Percentiles rank a stretch among this genome's conserved stretches.
Conservation (phyloP, 345 rosid species). For the Gossypium thurberi region DNA sequence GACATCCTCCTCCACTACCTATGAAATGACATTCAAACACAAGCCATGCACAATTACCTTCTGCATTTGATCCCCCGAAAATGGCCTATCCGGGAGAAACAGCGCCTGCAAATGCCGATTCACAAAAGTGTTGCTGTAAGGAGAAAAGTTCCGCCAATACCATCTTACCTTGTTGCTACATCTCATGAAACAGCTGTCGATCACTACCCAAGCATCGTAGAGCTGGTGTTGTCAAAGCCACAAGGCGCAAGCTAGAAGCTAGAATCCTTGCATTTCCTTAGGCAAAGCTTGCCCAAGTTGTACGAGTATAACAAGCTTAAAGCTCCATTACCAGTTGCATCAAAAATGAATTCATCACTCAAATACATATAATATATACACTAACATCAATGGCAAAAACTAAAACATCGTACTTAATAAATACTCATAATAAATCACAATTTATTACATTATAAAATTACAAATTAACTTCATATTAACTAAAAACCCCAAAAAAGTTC, state of each 20-base stretch:
- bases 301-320: too few relatives aligned
- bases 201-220: neutral
- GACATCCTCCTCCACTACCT: too few relatives aligned
- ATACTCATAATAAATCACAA: too few relatives aligned
- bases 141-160: neutral
- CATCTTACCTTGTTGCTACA: neutral
- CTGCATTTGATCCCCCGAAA: neutral
- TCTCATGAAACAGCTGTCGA: neutral
- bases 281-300: neutral
- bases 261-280: neutral
- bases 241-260: neutral
- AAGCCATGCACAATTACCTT: too few relatives aligned
- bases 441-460: neutral
- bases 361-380: too few relatives aligned
- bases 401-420: too few relatives aligned
- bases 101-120: neutral
- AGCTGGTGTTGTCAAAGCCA: neutral
- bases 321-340: too few relatives aligned
- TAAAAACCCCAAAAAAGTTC: neutral
- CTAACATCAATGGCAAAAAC: too few relatives aligned
- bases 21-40: too few relatives aligned
- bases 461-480: neutral
- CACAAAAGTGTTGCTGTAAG: neutral
- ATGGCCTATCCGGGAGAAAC: neutral
- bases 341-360: too few relatives aligned